Evolutionary conservation across 1,139 yeast species (phyloP).

Genomic region (Saccharomycopsis crataegensis): DNA sequence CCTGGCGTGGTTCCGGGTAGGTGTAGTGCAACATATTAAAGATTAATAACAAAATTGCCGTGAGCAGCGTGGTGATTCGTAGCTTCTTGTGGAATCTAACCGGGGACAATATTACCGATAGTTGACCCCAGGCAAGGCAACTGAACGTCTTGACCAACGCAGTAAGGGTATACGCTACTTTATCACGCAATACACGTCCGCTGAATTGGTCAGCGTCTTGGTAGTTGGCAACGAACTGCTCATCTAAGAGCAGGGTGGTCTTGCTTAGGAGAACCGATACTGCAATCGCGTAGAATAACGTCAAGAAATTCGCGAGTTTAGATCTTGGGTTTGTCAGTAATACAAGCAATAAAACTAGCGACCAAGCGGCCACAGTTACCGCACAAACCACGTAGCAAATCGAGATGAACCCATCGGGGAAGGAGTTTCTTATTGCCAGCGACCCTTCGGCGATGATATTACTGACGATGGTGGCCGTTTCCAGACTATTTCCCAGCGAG

Average conservation of each 20-base stretch:
- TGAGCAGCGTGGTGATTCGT: background rate
- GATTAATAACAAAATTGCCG: background rate
- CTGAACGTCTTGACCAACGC: conserved; percentile 20
- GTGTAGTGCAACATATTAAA: conserved; percentile 6
- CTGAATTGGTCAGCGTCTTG: conserved; percentile 23
- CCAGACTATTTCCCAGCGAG: background rate
- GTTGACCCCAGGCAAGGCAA: conserved; percentile 22
- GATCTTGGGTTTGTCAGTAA: conserved; percentile 9
- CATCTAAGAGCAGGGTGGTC: conserved; percentile 22
- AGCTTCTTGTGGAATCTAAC: conserved; percentile 12
- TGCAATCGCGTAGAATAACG: conserved; percentile 15
- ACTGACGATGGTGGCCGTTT: background rate
- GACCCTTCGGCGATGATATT: no score
- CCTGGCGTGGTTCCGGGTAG: background rate
- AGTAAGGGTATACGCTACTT: conserved; percentile 20
- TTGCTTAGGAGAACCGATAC: conserved; percentile 19
- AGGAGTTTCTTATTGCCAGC: conserved; percentile 9
- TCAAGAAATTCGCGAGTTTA: conserved; percentile 8
- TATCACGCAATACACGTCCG: conserved; percentile 18
- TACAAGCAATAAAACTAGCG: conserved; percentile 14
- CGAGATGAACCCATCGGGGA: conserved; percentile 15
- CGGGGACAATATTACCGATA: conserved; percentile 19
- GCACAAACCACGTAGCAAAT: conserved; percentile 15
- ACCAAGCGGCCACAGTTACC: conserved; percentile 18
- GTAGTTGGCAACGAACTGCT: conserved; percentile 22